phyloP scores from a whole-genome alignment of 768 basidiomycete genomes.

The Rhizopogon salebrosus region DNA sequence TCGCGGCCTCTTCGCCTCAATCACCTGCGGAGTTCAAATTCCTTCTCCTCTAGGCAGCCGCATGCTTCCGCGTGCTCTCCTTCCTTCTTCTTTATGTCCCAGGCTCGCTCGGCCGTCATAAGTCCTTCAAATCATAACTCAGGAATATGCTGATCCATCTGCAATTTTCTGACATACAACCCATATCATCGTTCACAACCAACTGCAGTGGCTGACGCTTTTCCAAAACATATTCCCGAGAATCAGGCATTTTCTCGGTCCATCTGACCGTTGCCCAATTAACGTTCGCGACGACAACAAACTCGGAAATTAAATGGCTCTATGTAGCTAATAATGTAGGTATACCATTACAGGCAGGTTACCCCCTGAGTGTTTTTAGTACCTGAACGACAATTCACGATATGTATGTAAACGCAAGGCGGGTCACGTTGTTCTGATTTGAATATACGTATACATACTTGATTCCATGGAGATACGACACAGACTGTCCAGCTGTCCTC shows the following conservation, averaged over 20 bases:
- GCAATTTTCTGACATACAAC: no score
- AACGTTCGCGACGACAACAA: no score
- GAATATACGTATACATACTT: background rate
- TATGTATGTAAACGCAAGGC: background rate
- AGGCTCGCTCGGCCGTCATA: background rate
- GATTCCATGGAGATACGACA: background rate
- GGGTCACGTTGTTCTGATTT: background rate
- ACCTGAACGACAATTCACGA: background rate
- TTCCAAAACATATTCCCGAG: no score
- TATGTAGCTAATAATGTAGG: no score
- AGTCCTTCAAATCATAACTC: background rate
- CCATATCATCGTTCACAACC: no score
- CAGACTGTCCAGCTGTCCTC: no score
- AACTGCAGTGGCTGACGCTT: background rate
- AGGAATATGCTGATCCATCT: background rate
- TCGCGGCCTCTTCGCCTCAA: background rate
- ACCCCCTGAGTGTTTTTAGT: no score
- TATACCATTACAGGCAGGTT: background rate
- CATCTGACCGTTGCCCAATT: no score
- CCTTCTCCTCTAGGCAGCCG: constrained; percentile 1
- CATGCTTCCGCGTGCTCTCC: background rate
- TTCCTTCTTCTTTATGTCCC: background rate
- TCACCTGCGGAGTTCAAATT: constrained; percentile 9
- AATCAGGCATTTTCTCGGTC: no score
- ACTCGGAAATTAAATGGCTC: background rate